Base-by-base conservation (phyloP, 768 basidiomycete genomes). In the Exidia glandulosa region DNA sequence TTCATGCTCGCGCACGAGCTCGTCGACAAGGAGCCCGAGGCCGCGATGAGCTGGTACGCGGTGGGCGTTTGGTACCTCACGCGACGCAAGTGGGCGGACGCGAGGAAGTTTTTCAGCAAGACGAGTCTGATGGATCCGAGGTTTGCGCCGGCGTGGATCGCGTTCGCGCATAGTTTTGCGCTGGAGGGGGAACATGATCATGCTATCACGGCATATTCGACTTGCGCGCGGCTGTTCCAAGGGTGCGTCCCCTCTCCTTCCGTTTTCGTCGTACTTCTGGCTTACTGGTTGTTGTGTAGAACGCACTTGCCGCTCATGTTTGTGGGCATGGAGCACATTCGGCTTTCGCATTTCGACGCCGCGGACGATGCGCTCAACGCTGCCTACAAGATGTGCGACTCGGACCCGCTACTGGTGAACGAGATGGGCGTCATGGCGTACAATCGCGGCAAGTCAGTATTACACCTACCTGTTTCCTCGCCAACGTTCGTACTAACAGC, bases 181-280 rank as follows among this genome's bases (percentile, higher is more conserved):
- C 77, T 90, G 64, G 96, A 99, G 71, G 94, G 94, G 16, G 96
- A 99, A 70, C 96, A 98, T 74, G 95, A 98, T 66, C 94, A 97
- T 67, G 95, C 96, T 2, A 91, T 98, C 50, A 97, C 93, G 0
- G 95, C 96, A 1, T 99, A 99, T 72, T 97, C 95, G 27, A 98
- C 96, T 0, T 94, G 92, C 60, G 90, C 93, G 3, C 78, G 95
- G 34, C 86, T 98, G 78, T 97, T 97, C 69, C 89, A 88, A 61
- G 96, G 95, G 90, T 94, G 68, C 57, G 81, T 66, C n/a, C n/a
- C n/a, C n/a, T n/a, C 12, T 48, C 27, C n/a, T 31, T 36, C n/a
- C 33, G 29, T 55, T 14, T 29, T 16, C 27, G 2, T 23, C 56
- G 13, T 10, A 31, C 45, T 34, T 29, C 23, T 13, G 32, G 13